These are phyloP conservation scores for Botrytis aclada DNA, from an alignment of 2,329 filamentous ascomycete species.

Conservation along the genomic window DNA sequence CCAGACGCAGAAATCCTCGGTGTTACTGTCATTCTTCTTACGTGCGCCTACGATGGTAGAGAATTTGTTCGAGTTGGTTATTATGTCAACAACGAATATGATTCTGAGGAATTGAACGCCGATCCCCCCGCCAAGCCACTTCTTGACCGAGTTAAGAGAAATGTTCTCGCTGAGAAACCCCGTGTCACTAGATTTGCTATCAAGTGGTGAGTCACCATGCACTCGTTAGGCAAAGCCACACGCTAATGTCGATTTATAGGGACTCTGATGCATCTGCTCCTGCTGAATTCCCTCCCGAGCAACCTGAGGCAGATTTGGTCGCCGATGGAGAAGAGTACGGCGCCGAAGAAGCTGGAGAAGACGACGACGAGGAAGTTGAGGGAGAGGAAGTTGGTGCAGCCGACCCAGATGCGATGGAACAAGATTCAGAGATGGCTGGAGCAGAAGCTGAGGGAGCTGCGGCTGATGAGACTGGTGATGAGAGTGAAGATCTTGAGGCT, in stretches of 20 bases:
- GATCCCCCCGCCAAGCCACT: conserved; percentile 91
- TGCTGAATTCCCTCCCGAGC: conserved; percentile 93
- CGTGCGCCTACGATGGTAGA: conserved; percentile 91
- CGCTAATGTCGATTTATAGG: conserved; percentile 51
- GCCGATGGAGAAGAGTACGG: conserved; percentile 89
- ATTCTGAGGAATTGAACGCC: conserved; percentile 80
- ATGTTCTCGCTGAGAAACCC: conserved; percentile 94
- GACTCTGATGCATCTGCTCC: conserved; percentile 97
- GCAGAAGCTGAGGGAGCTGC: conserved; percentile 53
- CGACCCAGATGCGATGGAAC: conserved; percentile 47
- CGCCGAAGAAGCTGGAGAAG: conserved; percentile 79
- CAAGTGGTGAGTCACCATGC: conserved; percentile 71
- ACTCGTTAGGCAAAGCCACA: background rate
- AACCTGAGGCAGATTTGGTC: conserved; percentile 86
- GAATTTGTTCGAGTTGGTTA: conserved; percentile 98
- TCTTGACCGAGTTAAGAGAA: conserved; percentile 87
- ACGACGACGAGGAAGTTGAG: conserved; percentile 63
- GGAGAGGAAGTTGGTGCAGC: conserved; percentile 50
- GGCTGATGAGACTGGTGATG: conserved; percentile 68
- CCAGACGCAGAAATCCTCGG: conserved; percentile 93
- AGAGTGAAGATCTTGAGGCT: conserved; percentile 74
- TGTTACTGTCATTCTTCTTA: conserved; percentile 94
- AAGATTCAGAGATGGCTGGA: conserved; percentile 75
- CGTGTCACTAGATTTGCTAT: conserved; percentile 96
- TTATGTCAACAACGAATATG: conserved; percentile 99